Conservation (phyloP, 108 stramenopile species). For the Conticribra guillardii region DNA sequence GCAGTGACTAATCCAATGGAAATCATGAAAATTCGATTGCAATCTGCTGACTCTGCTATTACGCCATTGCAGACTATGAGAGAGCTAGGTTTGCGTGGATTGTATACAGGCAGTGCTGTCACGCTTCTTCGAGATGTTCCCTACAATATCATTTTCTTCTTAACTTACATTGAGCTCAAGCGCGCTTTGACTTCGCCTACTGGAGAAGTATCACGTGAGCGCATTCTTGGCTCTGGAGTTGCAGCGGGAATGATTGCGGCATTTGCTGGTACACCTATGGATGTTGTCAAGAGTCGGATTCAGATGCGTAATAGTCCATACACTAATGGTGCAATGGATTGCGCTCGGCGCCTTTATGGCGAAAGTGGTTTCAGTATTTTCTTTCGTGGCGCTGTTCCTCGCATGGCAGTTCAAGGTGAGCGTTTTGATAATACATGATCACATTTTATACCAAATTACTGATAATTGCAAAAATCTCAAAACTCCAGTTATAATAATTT, state of each 20-base stretch:
- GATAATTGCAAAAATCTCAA: too few species aligned
- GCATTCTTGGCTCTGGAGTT: conserved; percentile 50
- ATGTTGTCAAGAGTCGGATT: conserved; percentile 54
- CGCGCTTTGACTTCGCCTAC: conserved; percentile 15
- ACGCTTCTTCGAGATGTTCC: conserved; percentile 63
- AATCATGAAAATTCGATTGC: conserved; percentile 73
- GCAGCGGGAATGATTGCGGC: conserved; percentile 57
- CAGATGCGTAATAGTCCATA: conserved; percentile 34
- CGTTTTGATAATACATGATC: too few species aligned
- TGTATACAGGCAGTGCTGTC: conserved; percentile 65
- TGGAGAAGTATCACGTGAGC: conserved; percentile 11
- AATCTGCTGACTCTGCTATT: conserved; percentile 24
- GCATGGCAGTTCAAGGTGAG: conserved; percentile 42
- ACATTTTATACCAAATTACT: too few species aligned
- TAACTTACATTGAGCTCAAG: conserved; percentile 57
- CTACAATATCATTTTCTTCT: conserved; percentile 66
- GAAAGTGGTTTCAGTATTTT: conserved; percentile 33
- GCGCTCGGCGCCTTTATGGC: conserved; percentile 21
- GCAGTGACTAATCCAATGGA: conserved; percentile 81
- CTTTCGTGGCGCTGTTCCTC: conserved; percentile 47
- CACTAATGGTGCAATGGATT: conserved; percentile 27
- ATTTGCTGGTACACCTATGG: conserved; percentile 47
- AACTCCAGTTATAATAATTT: too few species aligned
- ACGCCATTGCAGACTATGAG: conserved; percentile 39
- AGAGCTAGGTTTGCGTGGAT: conserved; percentile 53